Base-by-base conservation (phyloP, 108 stramenopile genomes). In the Conticribra weissflogii region DNA sequence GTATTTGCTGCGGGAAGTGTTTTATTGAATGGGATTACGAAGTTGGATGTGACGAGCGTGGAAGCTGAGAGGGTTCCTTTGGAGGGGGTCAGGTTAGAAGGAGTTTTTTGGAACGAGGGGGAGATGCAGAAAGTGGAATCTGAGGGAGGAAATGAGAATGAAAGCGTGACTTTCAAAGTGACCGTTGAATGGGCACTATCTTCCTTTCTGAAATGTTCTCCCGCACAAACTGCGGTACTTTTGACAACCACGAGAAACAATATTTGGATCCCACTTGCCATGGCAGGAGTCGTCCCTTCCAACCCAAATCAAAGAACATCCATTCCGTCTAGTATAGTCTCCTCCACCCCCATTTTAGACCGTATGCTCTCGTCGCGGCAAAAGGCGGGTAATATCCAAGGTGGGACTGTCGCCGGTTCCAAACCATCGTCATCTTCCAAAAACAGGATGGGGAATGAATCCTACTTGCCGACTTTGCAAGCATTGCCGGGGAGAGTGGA, bases 401-500 rank as follows among this genome's bases (percentile, higher is more conserved):
- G 64, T 2, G 74, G 64, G 27, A 51, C 73, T 21, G 64, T 68
- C 18, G 81, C 77, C 19, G 66, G 62, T 5, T 49, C 63, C 3
- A 66, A 70, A 22, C 59, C 64, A n/a, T 68, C 64, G 47, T 51
- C 41, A 25, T 45, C 46, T n/a, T 17, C 18, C 36, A 18, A 41
- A 34, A 5, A 64, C 49, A 15, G 53, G 60, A 15, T 49, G 64
- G 31, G 64, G 54, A 80, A 86, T 29, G 93, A 94, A 69, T 84
- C 90, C 4, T 94, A 94, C 58, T 78, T 94, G 21, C 93, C 93
- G 18, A 94, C 90, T 1, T 74, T 94, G 45, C 93, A 91, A 68
- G 87, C 90, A 28, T 67, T 94, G 1, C 93, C 93, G 15, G 93
- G 93, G 15, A 77, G 74, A 54, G 81, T 76, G 9, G 93, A 94